Percentiles rank a stretch among this genome's conserved stretches.
Conservation (phyloP, 2,329 filamentous ascomycete genomes). For the Neofusicoccum cordaticola region DNA sequence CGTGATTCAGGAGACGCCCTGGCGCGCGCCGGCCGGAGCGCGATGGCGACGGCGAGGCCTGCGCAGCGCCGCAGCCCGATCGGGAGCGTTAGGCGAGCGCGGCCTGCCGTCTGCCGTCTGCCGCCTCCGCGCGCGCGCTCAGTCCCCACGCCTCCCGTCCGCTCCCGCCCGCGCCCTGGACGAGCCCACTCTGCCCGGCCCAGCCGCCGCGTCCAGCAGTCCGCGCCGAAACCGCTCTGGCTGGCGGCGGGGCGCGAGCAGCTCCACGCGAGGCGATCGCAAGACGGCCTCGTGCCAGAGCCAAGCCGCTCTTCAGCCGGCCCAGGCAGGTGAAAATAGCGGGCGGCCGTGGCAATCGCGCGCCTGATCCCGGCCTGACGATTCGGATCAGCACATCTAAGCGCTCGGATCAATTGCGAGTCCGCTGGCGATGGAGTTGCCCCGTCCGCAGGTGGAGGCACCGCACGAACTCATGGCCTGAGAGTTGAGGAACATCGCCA, state of each 20-base stretch:
- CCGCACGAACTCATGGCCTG: background rate
- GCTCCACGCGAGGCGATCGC: conserved; percentile 8
- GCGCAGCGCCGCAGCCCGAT: background rate
- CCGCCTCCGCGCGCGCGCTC: no score
- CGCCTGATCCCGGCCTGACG: background rate
- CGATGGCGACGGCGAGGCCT: background rate
- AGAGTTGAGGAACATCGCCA: background rate
- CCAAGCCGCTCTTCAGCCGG: background rate
- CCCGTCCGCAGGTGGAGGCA: background rate
- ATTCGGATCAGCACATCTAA: background rate
- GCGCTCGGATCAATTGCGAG: conserved; percentile 9
- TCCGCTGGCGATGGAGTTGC: background rate
- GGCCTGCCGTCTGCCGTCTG: background rate
- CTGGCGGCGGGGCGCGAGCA: background rate
- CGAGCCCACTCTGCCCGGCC: background rate
- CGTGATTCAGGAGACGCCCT: conserved; percentile 7
- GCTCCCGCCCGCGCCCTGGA: conserved; percentile 3
- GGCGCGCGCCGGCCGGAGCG: no score
- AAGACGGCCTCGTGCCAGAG: background rate
- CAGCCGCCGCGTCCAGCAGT: background rate
- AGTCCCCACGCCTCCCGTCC: conserved; percentile 9
- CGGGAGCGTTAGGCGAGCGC: background rate
- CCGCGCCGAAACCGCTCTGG: background rate
- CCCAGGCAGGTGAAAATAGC: background rate
- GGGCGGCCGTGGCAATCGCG: background rate